Conservation (phyloP, 2,329 filamentous ascomycete genomes). For the Graphilbum ipis-grandicollis region DNA sequence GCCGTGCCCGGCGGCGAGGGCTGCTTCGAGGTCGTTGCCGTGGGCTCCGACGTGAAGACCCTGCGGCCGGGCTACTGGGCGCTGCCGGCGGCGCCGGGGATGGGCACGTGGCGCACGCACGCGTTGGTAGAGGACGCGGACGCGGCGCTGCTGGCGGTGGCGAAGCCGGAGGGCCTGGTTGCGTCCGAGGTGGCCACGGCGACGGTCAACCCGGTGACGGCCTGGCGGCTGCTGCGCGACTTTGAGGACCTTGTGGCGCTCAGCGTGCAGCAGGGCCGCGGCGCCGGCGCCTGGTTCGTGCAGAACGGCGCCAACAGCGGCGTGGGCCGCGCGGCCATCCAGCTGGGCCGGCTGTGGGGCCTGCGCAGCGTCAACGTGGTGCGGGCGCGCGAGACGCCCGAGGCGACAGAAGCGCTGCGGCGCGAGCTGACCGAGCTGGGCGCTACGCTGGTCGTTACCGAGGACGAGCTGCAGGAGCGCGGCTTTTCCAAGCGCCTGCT, state of each 20-base stretch:
- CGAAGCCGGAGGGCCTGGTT: constrained; percentile 27
- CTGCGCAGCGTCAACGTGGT: constrained; percentile 82
- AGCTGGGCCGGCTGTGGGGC: constrained; percentile 73
- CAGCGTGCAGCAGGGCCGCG: constrained; percentile 27
- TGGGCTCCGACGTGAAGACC: constrained; percentile 35
- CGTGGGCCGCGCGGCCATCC: constrained; percentile 80
- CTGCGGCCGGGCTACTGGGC: constrained; percentile 79
- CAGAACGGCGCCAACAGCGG: constrained; percentile 95
- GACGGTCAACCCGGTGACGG: constrained; percentile 82
- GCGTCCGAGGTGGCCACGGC: constrained; percentile 74
- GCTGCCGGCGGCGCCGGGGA: constrained; percentile 64
- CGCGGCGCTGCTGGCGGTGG: constrained; percentile 46
- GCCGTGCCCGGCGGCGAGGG: constrained; percentile 83
- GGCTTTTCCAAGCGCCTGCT: constrained; percentile 40
- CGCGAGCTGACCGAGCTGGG: constrained; percentile 36
- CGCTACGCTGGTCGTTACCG: constrained; percentile 38
- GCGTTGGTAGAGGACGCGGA: constrained; percentile 41
- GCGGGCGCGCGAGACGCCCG: constrained; percentile 47
- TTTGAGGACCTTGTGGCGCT: constrained; percentile 39
- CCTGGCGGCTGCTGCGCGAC: constrained; percentile 80
- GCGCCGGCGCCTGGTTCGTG: constrained; percentile 83
- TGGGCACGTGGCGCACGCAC: constrained; percentile 93
- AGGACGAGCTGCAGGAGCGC: constrained; percentile 33
- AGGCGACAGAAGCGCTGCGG: constrained; percentile 43
- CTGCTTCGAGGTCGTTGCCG: constrained; percentile 70